Percentiles rank a stretch among this genome's conserved stretches.
Conservation (phyloP, 2,329 filamentous ascomycete species). For the Ophiocordyceps camponoti-saundersi region DNA sequence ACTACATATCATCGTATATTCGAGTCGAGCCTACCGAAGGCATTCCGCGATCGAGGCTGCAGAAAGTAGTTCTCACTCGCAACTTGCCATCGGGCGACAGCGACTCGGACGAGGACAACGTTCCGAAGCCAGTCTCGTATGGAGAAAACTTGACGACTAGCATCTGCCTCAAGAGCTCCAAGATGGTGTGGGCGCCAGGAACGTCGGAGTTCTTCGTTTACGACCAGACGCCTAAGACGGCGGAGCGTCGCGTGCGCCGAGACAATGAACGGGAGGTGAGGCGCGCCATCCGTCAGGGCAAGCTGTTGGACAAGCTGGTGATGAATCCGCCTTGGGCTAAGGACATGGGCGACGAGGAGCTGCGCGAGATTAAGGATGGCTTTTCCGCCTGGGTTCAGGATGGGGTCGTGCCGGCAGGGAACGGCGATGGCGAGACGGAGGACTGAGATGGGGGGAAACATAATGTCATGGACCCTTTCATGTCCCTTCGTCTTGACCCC, state of each 20-base stretch:
- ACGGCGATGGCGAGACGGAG: slow-evolving; percentile 1
- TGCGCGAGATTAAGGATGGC: slow-evolving; percentile 56
- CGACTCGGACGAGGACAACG: slow-evolving; percentile 45
- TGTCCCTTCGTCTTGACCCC: neutral
- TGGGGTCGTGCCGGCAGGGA: slow-evolving; percentile 17
- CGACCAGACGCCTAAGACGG: slow-evolving; percentile 49
- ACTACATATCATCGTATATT: slow-evolving; percentile 86
- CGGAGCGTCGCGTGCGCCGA: slow-evolving; percentile 41
- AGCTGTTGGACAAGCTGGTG: slow-evolving; percentile 64
- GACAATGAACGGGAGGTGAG: slow-evolving; percentile 34
- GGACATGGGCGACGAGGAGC: slow-evolving; percentile 60
- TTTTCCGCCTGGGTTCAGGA: slow-evolving; percentile 37
- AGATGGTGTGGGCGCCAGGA: slow-evolving; percentile 58
- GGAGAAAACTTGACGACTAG: slow-evolving; percentile 54
- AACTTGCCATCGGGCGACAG: slow-evolving; percentile 48
- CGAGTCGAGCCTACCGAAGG: slow-evolving; percentile 80
- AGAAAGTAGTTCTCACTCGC: slow-evolving; percentile 52
- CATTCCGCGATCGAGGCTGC: slow-evolving; percentile 45
- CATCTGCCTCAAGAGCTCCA: slow-evolving; percentile 63
- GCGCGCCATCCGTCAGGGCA: slow-evolving; percentile 48
- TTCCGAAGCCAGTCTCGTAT: slow-evolving; percentile 42
- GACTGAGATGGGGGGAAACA: neutral
- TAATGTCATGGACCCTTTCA: too few species aligned
- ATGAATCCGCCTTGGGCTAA: slow-evolving; percentile 69
- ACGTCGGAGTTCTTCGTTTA: slow-evolving; percentile 58